A percentile compares a stretch with the other conserved stretches of the same genome.
Evolutionary conservation across 768 basidiomycete species (phyloP).

Genomic region (Nidula microcarpa): DNA sequence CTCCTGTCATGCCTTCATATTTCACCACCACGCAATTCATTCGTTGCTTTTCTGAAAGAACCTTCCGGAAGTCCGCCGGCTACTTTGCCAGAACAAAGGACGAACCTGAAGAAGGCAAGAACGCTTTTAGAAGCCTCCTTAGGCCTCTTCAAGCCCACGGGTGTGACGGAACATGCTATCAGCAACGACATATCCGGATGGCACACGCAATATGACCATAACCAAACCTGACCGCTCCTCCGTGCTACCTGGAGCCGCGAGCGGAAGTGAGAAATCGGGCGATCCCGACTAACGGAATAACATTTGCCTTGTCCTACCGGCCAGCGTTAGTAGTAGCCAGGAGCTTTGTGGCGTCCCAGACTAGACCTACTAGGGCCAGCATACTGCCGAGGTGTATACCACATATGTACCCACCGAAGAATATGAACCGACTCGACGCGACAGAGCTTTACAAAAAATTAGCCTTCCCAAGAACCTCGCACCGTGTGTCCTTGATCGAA

Average conservation of each 20-base stretch:
- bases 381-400: not conserved
- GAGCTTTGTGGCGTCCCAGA: not conserved
- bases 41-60: constrained; percentile 3
- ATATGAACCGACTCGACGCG: no score
- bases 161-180: not conserved
- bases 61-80: constrained; percentile 13
- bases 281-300: constrained; percentile 10
- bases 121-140: not conserved
- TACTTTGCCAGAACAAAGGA: constrained; percentile 6
- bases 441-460: no score
- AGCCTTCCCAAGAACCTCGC: no score
- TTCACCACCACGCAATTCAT: not conserved
- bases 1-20: not conserved
- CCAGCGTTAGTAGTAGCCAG: no score
- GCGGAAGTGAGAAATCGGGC: constrained; percentile 10
- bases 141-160: not conserved
- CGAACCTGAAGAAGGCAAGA: constrained; percentile 11
- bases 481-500: no score
- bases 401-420: not conserved
- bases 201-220: constrained; percentile 1
- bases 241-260: constrained; percentile 13
- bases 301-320: not conserved
- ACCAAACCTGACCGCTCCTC: constrained; percentile 9
- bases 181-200: constrained; percentile 1
- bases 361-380: not conserved